A percentile compares a stretch with the other conserved stretches of the same genome.
Conservation (phyloP, 164 flowering plant genomes). For the Kalanchoe fedtschenkoi region DNA sequence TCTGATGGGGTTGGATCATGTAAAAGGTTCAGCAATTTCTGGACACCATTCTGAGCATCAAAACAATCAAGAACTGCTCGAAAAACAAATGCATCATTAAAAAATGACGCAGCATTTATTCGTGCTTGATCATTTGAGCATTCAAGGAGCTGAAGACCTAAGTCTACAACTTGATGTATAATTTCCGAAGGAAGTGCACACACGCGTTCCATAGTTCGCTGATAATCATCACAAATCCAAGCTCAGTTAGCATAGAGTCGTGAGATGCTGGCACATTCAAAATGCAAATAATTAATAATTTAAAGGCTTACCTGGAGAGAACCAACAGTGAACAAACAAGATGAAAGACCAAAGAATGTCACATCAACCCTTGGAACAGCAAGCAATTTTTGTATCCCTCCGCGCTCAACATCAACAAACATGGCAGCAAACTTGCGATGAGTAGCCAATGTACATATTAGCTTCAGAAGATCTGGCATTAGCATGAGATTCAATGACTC, state of each 20-base stretch:
- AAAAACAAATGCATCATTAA: slow-evolving; percentile 83
- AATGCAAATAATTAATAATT: not conserved
- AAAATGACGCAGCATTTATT: slow-evolving; percentile 87
- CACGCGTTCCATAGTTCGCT: slow-evolving; percentile 98
- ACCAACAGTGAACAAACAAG: slow-evolving; percentile 87
- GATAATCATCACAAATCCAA: slow-evolving; percentile 11
- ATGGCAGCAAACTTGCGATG: slow-evolving; percentile 88
- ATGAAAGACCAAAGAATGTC: slow-evolving; percentile 83
- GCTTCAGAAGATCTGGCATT: slow-evolving; percentile 79
- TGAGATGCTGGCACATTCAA: not conserved
- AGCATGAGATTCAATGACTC: slow-evolving; percentile 32
- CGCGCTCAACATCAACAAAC: slow-evolving; percentile 97
- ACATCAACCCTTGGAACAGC: slow-evolving; percentile 59
- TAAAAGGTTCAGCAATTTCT: slow-evolving; percentile 62
- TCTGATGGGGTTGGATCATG: slow-evolving; percentile 76
- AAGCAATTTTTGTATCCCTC: slow-evolving; percentile 89
- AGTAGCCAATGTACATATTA: slow-evolving; percentile 87
- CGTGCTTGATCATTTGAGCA: slow-evolving; percentile 85
- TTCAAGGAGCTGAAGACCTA: slow-evolving; percentile 83
- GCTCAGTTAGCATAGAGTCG: not conserved
- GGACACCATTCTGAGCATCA: slow-evolving; percentile 80
- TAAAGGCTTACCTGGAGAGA: slow-evolving; percentile 71
- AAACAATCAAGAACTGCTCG: slow-evolving; percentile 84
- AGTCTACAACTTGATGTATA: slow-evolving; percentile 67
- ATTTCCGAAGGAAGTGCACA: slow-evolving; percentile 86